Evolutionary conservation across 2,329 filamentous ascomycete species (phyloP).

Genomic region (Neoscytalidium dimidiatum): DNA sequence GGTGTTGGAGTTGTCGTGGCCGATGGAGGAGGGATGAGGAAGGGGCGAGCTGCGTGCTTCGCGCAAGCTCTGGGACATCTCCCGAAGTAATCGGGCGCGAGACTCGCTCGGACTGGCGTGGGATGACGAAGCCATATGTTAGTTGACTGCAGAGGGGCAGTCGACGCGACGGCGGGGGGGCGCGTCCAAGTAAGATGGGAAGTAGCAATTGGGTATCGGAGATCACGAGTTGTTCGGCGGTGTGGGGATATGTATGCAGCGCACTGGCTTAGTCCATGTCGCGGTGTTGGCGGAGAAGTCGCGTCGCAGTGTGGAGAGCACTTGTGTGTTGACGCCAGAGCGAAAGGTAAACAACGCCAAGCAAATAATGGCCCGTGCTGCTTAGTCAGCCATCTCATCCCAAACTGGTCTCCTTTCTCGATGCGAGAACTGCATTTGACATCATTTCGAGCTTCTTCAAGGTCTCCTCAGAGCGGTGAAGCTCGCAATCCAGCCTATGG

Average conservation of each 20-base stretch:
- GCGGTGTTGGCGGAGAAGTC: constrained; percentile 18
- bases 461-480: background rate
- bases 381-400: background rate
- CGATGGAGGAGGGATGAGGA: constrained; percentile 29
- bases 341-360: constrained; percentile 18
- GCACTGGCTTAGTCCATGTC: constrained; percentile 12
- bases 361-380: background rate
- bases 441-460: background rate
- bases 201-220: constrained; percentile 1
- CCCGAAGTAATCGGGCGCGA: constrained; percentile 39
- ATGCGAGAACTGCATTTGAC: background rate
- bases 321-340: constrained; percentile 3
- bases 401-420: background rate
- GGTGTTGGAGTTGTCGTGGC: constrained; percentile 28
- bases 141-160: background rate
- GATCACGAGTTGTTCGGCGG: background rate
- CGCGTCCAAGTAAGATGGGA: constrained; percentile 6
- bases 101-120: constrained; percentile 32
- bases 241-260: background rate
- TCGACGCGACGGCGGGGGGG: background rate
- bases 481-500: background rate
- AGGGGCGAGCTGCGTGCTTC: constrained; percentile 32
- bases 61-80: constrained; percentile 31
- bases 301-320: constrained; percentile 16
- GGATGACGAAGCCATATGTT: constrained; percentile 39